Evolutionary conservation across 768 basidiomycete species (phyloP).

Genomic region (Kwoniella botswanensis): DNA sequence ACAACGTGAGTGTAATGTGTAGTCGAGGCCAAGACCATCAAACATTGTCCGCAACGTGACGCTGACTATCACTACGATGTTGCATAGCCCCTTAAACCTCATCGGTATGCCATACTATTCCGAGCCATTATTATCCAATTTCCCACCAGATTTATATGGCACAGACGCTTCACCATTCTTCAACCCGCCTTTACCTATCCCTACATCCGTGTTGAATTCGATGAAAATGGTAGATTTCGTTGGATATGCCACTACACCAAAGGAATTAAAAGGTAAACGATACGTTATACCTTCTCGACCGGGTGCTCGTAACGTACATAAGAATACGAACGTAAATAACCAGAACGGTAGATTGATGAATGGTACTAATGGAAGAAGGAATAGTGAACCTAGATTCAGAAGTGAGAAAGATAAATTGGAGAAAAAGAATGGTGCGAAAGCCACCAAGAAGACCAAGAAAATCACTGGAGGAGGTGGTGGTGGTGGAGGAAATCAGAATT

Average conservation of each 20-base stretch:
- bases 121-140: constrained; percentile 71
- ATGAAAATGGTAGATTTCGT: constrained; percentile 89
- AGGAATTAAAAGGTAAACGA: constrained; percentile 79
- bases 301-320: constrained; percentile 26
- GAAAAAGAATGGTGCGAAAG: constrained; percentile 23
- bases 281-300: constrained; percentile 69
- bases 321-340: constrained; percentile 9
- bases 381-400: constrained; percentile 66
- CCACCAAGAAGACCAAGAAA: constrained; percentile 7
- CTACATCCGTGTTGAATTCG: constrained; percentile 72
- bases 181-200: constrained; percentile 73
- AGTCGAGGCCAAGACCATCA: no score
- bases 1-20: constrained; percentile 67
- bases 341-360: constrained; percentile 52
- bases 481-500: constrained; percentile 41
- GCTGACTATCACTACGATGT: no score
- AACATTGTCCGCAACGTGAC: no score
- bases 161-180: constrained; percentile 64
- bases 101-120: constrained; percentile 89
- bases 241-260: constrained; percentile 85
- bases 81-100: constrained; percentile 75
- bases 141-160: constrained; percentile 54
- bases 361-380: constrained; percentile 58
- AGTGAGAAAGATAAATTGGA: constrained; percentile 68
- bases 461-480: constrained; percentile 6